A percentile compares a stretch with the other conserved stretches of the same genome.
Conservation (phyloP, 371 early-diverging fungal species). For the Rhizopus stolonifer region DNA sequence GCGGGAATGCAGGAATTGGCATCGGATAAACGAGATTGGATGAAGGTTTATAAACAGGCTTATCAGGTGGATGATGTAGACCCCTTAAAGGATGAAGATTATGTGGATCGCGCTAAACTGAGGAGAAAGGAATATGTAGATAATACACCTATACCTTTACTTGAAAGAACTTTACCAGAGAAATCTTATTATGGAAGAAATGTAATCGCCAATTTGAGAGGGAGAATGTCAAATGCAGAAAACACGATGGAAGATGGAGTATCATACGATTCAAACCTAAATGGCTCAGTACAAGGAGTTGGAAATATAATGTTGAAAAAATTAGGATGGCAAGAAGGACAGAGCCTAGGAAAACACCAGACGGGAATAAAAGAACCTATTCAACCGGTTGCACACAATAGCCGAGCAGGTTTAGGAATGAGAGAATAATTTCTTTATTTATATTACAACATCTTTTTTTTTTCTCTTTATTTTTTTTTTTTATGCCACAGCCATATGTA, state of each 20-base stretch:
- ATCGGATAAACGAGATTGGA: conserved; percentile 16
- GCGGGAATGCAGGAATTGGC: conserved; percentile 8
- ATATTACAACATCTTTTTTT: neutral
- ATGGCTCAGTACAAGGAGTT: conserved; percentile 26
- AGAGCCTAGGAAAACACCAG: conserved; percentile 35
- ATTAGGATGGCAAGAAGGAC: conserved; percentile 49
- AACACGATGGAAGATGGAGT: too few species aligned
- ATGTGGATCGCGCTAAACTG: conserved; percentile 20
- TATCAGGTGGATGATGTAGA: neutral
- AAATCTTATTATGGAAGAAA: too few species aligned
- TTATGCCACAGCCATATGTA: too few species aligned
- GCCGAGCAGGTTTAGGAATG: conserved; percentile 24
- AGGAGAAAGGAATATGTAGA: conserved; percentile 11
- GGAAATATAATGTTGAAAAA: conserved; percentile 37
- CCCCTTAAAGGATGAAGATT: neutral
- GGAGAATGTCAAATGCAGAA: too few species aligned
- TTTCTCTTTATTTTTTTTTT: too few species aligned
- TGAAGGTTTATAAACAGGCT: conserved; percentile 3
- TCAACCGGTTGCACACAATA: conserved; percentile 6
- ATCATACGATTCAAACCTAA: too few species aligned
- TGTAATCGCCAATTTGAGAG: too few species aligned
- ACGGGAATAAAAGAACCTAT: conserved; percentile 35
- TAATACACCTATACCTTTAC: neutral
- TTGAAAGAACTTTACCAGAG: conserved; percentile 11
- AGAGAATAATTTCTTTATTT: neutral